phyloP scores from a whole-genome alignment of 805 yeast species.

The Sugiyamaella lignohabitans region DNA sequence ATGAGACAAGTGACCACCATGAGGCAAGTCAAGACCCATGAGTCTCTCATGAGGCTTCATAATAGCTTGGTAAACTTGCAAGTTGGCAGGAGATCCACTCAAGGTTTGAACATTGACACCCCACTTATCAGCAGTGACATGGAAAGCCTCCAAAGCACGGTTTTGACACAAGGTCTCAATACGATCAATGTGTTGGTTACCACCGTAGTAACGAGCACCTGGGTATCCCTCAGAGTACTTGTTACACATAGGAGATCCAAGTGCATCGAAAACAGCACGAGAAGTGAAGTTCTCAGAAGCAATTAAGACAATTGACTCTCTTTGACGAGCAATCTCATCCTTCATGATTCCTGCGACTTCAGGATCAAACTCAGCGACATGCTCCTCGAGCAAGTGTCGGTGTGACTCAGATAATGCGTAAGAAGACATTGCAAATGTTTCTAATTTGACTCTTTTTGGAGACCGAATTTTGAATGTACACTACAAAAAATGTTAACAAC shows the following conservation, averaged over 20 bases:
- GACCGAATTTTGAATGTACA: conserved; percentile 13
- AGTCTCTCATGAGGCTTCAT: conserved; percentile 93
- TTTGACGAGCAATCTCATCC: conserved; percentile 86
- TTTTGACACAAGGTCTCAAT: conserved; percentile 89
- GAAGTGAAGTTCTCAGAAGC: conserved; percentile 98
- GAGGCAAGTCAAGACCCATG: conserved; percentile 98
- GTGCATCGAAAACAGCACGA: conserved; percentile 89
- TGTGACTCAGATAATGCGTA: conserved; percentile 31
- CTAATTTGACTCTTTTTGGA: conserved; percentile 6
- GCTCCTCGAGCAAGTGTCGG: conserved; percentile 28
- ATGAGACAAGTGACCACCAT: conserved; percentile 97
- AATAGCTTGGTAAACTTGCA: conserved; percentile 92
- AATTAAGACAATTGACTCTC: conserved; percentile 85
- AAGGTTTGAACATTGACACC: conserved; percentile 97
- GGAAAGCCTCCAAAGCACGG: conserved; percentile 89
- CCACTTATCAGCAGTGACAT: conserved; percentile 76
- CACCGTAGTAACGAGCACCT: conserved; percentile 98
- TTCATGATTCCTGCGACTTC: conserved; percentile 37
- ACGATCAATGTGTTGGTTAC: conserved; percentile 93
- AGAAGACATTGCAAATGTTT: conserved; percentile 27
- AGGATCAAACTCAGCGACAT: conserved; percentile 32
- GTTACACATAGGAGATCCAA: conserved; percentile 97
- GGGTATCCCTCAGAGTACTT: conserved; percentile 99
- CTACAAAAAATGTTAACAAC: too few relatives aligned
- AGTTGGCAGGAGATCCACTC: conserved; percentile 96